phyloP scores from a whole-genome alignment of 805 yeast genomes.

The Ogataea naganishii region DNA sequence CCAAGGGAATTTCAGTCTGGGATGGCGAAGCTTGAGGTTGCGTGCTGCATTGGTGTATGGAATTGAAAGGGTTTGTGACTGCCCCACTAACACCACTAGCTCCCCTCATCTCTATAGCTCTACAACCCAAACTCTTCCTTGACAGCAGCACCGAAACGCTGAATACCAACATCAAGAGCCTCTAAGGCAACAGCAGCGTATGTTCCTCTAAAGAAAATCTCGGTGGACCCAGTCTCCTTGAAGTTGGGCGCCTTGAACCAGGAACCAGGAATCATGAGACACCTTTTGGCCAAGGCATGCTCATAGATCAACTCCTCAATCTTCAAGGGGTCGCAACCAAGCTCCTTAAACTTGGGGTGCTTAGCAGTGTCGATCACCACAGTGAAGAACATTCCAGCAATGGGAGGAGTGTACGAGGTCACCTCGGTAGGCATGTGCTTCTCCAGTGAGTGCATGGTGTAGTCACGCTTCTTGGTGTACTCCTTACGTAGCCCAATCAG shows the following conservation, averaged over 20 bases:
- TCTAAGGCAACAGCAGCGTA: constrained; percentile 79
- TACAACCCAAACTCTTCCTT: constrained; percentile 42
- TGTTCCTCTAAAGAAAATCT: constrained; percentile 76
- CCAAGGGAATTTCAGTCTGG: too few species aligned
- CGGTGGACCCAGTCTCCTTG: constrained; percentile 32
- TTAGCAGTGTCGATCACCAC: constrained; percentile 63
- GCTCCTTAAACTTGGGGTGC: constrained; percentile 67
- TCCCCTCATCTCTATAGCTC: too few species aligned
- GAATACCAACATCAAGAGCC: constrained; percentile 48
- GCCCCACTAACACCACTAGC: too few species aligned
- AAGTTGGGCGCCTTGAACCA: constrained; percentile 66
- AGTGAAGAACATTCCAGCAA: constrained; percentile 85
- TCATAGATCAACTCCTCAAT: constrained; percentile 62
- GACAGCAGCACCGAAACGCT: constrained; percentile 60
- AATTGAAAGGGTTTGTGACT: too few species aligned
- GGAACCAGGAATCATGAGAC: constrained; percentile 73
- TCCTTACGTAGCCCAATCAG: constrained; percentile 71
- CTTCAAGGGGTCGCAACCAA: constrained; percentile 46
- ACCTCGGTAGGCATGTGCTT: constrained; percentile 44
- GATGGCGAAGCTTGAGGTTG: too few species aligned
- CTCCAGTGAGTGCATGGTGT: constrained; percentile 67
- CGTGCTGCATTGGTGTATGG: too few species aligned
- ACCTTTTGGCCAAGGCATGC: constrained; percentile 47
- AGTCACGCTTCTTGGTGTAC: constrained; percentile 83
- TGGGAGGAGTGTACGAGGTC: constrained; percentile 46